These are phyloP conservation scores for Epichloe coenophiala DNA, from an alignment of 2,329 filamentous ascomycete genomes.

Conservation along the genomic window DNA sequence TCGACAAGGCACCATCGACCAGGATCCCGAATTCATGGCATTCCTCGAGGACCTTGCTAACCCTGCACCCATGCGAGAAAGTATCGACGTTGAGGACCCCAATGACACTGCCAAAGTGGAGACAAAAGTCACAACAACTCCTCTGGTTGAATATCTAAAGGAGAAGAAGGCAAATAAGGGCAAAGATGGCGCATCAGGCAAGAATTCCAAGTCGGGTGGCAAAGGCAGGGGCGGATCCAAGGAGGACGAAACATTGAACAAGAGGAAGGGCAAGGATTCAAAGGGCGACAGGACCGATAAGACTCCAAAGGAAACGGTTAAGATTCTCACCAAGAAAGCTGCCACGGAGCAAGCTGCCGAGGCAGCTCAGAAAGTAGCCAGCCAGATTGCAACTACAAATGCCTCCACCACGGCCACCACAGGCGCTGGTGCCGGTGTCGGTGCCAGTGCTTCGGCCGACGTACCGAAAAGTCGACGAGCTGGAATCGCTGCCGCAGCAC, in stretches of 20 bases:
- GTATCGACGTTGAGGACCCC: constrained; percentile 26
- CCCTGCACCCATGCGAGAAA: constrained; percentile 33
- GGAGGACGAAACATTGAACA: constrained; percentile 41
- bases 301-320: constrained; percentile 43
- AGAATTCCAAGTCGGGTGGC: constrained; percentile 35
- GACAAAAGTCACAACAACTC: constrained; percentile 63
- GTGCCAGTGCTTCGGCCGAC: constrained; percentile 10
- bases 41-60: constrained; percentile 84
- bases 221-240: constrained; percentile 31
- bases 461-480: constrained; percentile 40
- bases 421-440: constrained; percentile 15
- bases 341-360: constrained; percentile 35
- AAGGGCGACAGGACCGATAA: constrained; percentile 43
- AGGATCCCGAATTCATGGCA: constrained; percentile 88
- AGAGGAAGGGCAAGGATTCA: constrained; percentile 51
- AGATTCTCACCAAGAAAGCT: constrained; percentile 48
- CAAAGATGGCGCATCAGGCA: constrained; percentile 35
- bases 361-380: constrained; percentile 28
- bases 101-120: constrained; percentile 34
- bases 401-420: constrained; percentile 19
- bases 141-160: constrained; percentile 75
- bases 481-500: constrained; percentile 49
- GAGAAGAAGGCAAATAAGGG: constrained; percentile 76
- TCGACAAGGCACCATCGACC: constrained; percentile 88
- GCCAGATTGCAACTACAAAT: constrained; percentile 19